Evolutionary conservation across 495 filamentous ascomycete species (phyloP), one percentile per base, ranked within the genome.

Genomic region (Neurospora terricola): DNA sequence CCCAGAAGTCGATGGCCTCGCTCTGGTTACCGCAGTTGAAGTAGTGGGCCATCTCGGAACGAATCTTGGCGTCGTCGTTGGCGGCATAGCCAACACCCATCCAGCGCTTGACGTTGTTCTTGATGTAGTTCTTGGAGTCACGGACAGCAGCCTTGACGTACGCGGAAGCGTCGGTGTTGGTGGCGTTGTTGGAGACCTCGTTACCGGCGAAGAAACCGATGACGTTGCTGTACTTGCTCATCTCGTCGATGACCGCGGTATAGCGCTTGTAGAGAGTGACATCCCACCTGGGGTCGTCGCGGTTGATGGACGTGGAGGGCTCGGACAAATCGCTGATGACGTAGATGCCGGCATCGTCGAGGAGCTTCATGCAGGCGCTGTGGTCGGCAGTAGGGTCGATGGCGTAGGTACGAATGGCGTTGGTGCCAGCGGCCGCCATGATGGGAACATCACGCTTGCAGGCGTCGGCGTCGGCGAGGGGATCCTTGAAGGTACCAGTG

Each of bases 191-290:
- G 76, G 93, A 92, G 72, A 98, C 94, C 82, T 99, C 96, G 81
- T 99, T 98, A 70, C 96, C 96, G 36, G 94, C 92, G 81, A 98
- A 98, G 88, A 98, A 99, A 74, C 96, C 96, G 70, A 99, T 87
- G 59, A 90, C 88, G 81, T 99, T 99, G 81, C 85, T 88, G 83
- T 97, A 98, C 74, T 90, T 83, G 66, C 86, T 83, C 71, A 99
- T 82, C 66, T 88, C 87, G 78, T 99, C 94, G 54, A 99, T 85
- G 38, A 99, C 96, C 16, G 77, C 82, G 73, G 91, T 93, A 84
- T 99, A 99, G 45, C 92, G 90, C 5, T 85, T 80, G 81, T 90
- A 96, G 71, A 98, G 85, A 2, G 86, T 84, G 69, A 89, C 87
- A 72, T 91, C 88, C 96, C 96, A 98, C 18, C 78, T 70, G 8